Base-by-base conservation (phyloP, 164 flowering plant species). In the Warburgia ugandensis region DNA sequence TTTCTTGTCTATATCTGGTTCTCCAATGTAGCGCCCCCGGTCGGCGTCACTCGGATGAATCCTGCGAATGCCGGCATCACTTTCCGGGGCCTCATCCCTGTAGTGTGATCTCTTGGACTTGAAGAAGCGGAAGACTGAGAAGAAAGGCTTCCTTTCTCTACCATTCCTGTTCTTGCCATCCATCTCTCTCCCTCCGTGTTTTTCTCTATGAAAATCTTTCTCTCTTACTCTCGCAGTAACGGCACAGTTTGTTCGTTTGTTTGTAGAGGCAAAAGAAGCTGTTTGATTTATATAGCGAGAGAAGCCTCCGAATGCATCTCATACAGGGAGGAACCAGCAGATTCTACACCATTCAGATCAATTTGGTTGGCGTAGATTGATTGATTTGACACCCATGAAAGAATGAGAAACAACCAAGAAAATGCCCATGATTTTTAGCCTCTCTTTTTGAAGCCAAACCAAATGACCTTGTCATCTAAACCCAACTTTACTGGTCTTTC, bases 41-140 rank as follows among this genome's bases (percentile, higher is more conserved):
- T 14, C 27, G 14, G 6, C 51, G 26, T 48, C 51, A 3, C 32
- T 48, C 11, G 9, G 12, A 29, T 13, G 19, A 8, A 20, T 48
- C 38, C 37, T 48, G 19, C 28, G 13, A 17, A n/a, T 31, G 33
- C 16, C 3, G 13, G 3, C 9, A 17, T 19, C 43, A 7, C 4
- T 9, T 4, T 27, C 46, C 28, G 27, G 14, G 13, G 7, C 29
- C 33, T 4, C 16, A 19, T 27, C 49, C n/a, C 7, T 21, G 17
- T 45, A 28, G n/a, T n/a, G n/a, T 7, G 43, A 19, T 39, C 6
- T 7, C 31, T 27, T 27, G 20, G 32, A 20, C 37, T 20, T 31
- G 49, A 46, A 46, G 49, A 46, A 14, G 11, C 29, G 27, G 49
- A 29, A 27, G 10, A 46, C 3, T 46, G 49, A 27, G n/a, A 27